A percentile compares a stretch with the other conserved stretches of the same genome.
Evolutionary conservation across 2,329 filamentous ascomycete species (phyloP).

Genomic region (Ophiostoma populinum): DNA sequence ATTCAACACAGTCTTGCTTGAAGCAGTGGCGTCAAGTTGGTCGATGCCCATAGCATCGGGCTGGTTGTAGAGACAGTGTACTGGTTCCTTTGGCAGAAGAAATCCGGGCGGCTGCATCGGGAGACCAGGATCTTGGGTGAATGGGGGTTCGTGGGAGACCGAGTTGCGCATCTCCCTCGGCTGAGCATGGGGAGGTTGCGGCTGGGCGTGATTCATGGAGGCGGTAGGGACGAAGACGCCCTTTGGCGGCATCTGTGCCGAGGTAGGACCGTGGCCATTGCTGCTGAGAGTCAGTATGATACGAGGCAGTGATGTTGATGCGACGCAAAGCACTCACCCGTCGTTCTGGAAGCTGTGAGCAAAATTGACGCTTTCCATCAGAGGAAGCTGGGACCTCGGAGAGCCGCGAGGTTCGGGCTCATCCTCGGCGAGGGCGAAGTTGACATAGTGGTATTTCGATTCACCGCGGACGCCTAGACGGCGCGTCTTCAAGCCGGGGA

Average conservation of each 20-base stretch:
- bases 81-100: slow-evolving; percentile 10
- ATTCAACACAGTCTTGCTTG: slow-evolving; percentile 38
- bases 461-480: slow-evolving; percentile 85
- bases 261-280: too few relatives aligned
- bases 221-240: slow-evolving; percentile 4
- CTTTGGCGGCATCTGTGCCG: too few relatives aligned
- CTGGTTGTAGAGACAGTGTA: slow-evolving; percentile 41
- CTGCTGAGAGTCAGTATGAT: too few relatives aligned
- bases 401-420: slow-evolving; percentile 30
- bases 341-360: slow-evolving; percentile 23
- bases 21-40: slow-evolving; percentile 37
- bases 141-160: slow-evolving; percentile 3
- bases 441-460: slow-evolving; percentile 93
- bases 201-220: too few relatives aligned
- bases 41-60: slow-evolving; percentile 38
- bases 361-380: slow-evolving; percentile 30
- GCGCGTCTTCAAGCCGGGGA: slow-evolving; percentile 84
- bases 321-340: slow-evolving; percentile 25
- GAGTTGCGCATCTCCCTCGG: too few relatives aligned
- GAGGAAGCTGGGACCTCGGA: slow-evolving; percentile 28
- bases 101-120: slow-evolving; percentile 1
- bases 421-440: slow-evolving; percentile 44
- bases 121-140: slow-evolving; percentile 2
- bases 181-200: too few relatives aligned
- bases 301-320: too few relatives aligned